Base-by-base conservation (phyloP, 495 filamentous ascomycete genomes). In the Achaetomiella virescens region DNA sequence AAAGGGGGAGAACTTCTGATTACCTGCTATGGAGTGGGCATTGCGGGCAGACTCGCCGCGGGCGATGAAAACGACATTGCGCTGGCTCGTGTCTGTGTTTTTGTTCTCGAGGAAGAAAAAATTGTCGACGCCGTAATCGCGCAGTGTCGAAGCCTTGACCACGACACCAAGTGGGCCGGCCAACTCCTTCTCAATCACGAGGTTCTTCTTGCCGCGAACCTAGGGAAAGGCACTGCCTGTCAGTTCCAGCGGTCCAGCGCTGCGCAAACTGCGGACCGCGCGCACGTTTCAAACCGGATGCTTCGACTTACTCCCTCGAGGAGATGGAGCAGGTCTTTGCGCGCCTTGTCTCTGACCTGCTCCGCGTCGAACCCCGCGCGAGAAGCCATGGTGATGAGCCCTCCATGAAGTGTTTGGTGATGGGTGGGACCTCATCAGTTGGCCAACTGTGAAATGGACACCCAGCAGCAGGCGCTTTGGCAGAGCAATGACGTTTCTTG, bases 151-250 rank as follows among this genome's bases (percentile, higher is more conserved):
- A 65, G 96, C 93, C 68, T 96, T 97, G 74, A 95, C 87, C 66
- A 97, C 86, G 52, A 95, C 79, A 46, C 90, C 89, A 48, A 99
- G 80, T 33, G 90, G 87, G 36, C 91, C 91, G 60, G 91, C 90
- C 61, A 99, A 80, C 63, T 85, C 81, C 70, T 89, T 87, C 68
- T 97, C 91, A 64, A 97, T 85, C 51, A 97, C 87, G 58, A 99
- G 79, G 72, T 96, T 96, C 78, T 99, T 99, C 84, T 97, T 97
- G 54, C 95, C 95, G 67, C 90, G 86, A 57, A 96, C 88, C 93
- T 98, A 56, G 42, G 52, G 66, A 48, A 47, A 45, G 27, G 29
- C 50, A 46, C 56, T 65, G 55, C 56, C 59, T 65, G 68, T 69
- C 63, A 70, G 60, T 70, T 50, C 25, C 52, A 52, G 61, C 63